Evolutionary conservation across 371 early-diverging fungal species (phyloP), one percentile per base, ranked within the genome.

Genomic region (Circinella minor): DNA sequence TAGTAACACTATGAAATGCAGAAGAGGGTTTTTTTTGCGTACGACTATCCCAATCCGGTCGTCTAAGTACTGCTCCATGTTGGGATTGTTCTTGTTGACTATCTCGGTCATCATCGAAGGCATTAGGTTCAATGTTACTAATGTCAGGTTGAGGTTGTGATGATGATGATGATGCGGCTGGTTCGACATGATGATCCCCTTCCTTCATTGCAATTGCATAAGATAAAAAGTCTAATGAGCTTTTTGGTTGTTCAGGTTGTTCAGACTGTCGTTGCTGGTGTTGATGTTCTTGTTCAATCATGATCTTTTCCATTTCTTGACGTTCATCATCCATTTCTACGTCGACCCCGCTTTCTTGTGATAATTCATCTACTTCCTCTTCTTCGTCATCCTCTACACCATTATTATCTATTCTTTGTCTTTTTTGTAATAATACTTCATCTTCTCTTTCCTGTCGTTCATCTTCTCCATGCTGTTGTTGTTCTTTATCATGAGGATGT

Each of bases 161-260:
- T 49, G 51, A 20, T 27, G 60, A 20, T 13, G 55, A 48, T 17
- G 54, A 7, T 3, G 51, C n/a, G 54, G 14, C n/a, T 54, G 10
- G 48, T 48, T 43, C 37, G 34, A 49, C 55, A 59, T 48, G 17
- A 4, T 69, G 55, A 20, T 43, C 61, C 14, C 65, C 61, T 57
- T 79, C 82, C 0, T 77, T 75, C 72, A 79, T 77, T 14, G 73
- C 82, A 71, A 79, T 79, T 11, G 82, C 82, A 68, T 79, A 81
- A 0, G 82, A 77, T 17, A 81, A 63, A 46, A 55, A 75, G 15
- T 81, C 79, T 10, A 79, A 54, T 5, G 77, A 77, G 17, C 73
- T 76, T 39, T 66, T 71, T n/a, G 55, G 38, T 9, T 43, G 51
- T n/a, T 51, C 51, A 11, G 9, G 47, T 47, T 47, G 47, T 47